Conservation (phyloP, 2,329 filamentous ascomycete genomes). For the Ilyonectria destructans region DNA sequence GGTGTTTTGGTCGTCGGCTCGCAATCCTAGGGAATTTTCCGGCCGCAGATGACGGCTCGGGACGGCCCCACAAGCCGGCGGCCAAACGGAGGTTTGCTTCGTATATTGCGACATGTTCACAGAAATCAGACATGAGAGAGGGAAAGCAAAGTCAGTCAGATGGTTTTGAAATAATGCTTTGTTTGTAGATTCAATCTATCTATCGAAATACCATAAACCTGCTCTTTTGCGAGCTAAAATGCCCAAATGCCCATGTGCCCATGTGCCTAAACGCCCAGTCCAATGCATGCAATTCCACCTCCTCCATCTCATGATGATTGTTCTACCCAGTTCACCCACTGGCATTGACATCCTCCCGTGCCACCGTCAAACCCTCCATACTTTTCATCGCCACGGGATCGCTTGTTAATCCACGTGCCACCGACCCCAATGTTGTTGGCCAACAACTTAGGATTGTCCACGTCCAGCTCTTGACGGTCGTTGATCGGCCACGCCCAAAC, state of each 20-base stretch:
- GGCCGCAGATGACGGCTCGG: conserved; percentile 22
- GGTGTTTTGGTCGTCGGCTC: neutral
- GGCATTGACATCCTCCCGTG: conserved; percentile 74
- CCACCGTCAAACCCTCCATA: conserved; percentile 77
- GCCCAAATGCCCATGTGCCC: conserved; percentile 11
- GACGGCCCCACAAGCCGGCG: conserved; percentile 39
- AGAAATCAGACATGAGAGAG: neutral
- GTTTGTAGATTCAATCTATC: conserved; percentile 8
- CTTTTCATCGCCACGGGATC: conserved; percentile 60
- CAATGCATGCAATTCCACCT: conserved; percentile 12
- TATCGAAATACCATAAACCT: conserved; percentile 25
- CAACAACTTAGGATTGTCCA: conserved; percentile 62
- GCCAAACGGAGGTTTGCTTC: neutral
- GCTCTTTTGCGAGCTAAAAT: conserved; percentile 23
- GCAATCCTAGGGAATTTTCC: conserved; percentile 21
- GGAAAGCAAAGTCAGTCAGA: neutral
- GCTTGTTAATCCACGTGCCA: conserved; percentile 69
- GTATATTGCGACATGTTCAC: neutral
- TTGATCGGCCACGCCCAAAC: conserved; percentile 70
- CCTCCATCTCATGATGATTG: conserved; percentile 10
- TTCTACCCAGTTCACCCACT: conserved; percentile 70
- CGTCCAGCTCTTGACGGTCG: conserved; percentile 62
- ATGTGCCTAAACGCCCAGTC: conserved; percentile 5
- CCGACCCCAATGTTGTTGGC: conserved; percentile 66
- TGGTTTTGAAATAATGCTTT: neutral